phyloP scores from a whole-genome alignment of 2,329 filamentous ascomycete genomes.

The Aschersonia sp. region DNA sequence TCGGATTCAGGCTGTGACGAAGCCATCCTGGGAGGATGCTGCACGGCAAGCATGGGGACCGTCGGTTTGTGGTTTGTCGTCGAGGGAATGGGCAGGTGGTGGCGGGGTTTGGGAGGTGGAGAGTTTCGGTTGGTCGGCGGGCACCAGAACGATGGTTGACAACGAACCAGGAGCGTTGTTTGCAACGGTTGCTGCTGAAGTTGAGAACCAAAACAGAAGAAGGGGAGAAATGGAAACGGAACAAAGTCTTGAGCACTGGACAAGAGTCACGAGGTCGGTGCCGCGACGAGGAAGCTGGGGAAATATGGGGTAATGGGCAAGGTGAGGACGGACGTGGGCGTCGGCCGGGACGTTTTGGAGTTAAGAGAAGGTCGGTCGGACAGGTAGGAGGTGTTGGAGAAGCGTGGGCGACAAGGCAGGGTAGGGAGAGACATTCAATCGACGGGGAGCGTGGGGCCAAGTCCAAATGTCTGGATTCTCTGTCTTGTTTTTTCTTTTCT shows the following conservation, averaged over 20 bases:
- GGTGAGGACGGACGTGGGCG: constrained; percentile 3
- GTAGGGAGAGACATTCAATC: too few species aligned
- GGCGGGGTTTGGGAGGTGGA: not conserved
- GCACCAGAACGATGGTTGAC: not conserved
- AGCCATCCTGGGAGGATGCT: constrained; percentile 41
- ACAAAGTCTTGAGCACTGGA: not conserved
- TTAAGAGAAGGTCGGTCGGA: not conserved
- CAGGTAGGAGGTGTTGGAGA: not conserved
- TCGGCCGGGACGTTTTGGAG: constrained; percentile 1
- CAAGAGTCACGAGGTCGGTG: not conserved
- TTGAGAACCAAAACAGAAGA: too few species aligned
- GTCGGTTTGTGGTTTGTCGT: constrained; percentile 6
- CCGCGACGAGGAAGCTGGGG: constrained; percentile 6
- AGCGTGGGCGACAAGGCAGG: not conserved
- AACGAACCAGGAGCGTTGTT: too few species aligned
- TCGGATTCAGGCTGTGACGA: constrained; percentile 39
- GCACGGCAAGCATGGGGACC: constrained; percentile 42
- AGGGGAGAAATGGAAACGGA: not conserved
- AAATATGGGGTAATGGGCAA: constrained; percentile 9
- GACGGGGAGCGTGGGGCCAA: too few species aligned
- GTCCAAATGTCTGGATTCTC: too few species aligned
- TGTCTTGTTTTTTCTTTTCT: not conserved
- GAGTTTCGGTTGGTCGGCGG: not conserved
- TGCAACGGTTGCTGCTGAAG: too few species aligned
- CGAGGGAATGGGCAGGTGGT: not conserved